Evolutionary conservation across 1,284 basidiomycete genomes (phyloP).

Genomic region (Ustilago bromivora): DNA sequence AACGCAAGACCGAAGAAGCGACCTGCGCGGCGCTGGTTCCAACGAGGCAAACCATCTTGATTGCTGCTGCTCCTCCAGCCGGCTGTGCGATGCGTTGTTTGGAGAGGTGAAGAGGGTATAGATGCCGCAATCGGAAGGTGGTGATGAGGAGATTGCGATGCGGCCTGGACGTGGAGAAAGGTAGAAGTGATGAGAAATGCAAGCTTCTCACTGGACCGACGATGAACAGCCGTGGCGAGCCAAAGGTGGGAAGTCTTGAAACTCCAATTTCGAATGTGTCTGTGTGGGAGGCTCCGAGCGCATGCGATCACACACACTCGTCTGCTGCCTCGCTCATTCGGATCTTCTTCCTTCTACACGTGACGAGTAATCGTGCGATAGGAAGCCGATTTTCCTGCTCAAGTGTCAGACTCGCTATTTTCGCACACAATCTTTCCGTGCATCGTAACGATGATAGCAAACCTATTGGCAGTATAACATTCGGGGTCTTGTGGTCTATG

Average conservation of each 20-base stretch:
- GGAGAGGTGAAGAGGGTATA: neutral
- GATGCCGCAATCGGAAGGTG: neutral
- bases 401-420: conserved; percentile 17
- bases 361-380: conserved; percentile 29
- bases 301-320: conserved; percentile 30
- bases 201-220: conserved; percentile 15
- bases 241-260: neutral
- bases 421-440: neutral
- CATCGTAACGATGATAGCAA: too few relatives aligned
- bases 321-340: conserved; percentile 17
- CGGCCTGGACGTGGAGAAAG: conserved; percentile 12
- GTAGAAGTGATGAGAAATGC: conserved; percentile 34
- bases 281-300: conserved; percentile 10
- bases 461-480: too few relatives aligned
- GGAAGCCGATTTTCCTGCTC: neutral
- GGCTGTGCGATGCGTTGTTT: conserved; percentile 1
- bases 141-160: conserved; percentile 15
- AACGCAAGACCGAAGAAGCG: conserved; percentile 39
- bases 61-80: conserved; percentile 12
- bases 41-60: conserved; percentile 46
- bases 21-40: conserved; percentile 44
- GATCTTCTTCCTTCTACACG: conserved; percentile 17
- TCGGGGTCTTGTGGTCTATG: conserved; percentile 4
- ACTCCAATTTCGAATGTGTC: conserved; percentile 9
- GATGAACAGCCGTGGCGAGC: neutral